Percentiles rank a stretch among this genome's conserved stretches.
Conservation (phyloP, 31 red algal genomes). For the Porphyra umbilicalis region DNA sequence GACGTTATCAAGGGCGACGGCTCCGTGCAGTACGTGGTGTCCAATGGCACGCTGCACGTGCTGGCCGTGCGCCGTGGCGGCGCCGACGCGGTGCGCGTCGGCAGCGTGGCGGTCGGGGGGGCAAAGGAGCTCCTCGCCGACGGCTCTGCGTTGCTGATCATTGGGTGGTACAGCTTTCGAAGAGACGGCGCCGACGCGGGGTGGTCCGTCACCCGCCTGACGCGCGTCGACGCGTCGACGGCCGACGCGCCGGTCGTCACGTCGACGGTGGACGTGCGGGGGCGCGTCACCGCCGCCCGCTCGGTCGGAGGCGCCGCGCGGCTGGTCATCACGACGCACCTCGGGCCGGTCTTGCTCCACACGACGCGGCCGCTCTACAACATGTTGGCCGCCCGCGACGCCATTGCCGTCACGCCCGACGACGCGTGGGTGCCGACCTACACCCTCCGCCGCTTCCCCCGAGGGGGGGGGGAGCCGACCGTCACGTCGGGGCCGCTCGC, state of each 20-base stretch:
- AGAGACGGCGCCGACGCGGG: not conserved
- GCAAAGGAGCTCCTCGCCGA: not conserved
- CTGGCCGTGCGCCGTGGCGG: not conserved
- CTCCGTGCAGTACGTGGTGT: not conserved
- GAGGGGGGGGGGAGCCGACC: not conserved
- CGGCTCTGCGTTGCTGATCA: not conserved
- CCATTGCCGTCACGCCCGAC: not conserved
- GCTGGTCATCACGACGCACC: not conserved
- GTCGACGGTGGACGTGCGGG: not conserved
- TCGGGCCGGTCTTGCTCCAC: too few relatives aligned
- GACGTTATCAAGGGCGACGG: not conserved
- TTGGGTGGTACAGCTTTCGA: not conserved
- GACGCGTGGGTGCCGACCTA: not conserved
- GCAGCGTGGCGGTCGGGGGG: not conserved
- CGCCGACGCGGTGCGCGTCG: not conserved
- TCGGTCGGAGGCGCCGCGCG: not conserved
- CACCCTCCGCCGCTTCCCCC: not conserved
- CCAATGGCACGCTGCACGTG: not conserved
- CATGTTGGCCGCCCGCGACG: not conserved
- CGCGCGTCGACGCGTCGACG: not conserved
- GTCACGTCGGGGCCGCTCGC: not conserved
- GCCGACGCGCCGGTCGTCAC: not conserved
- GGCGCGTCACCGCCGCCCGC: not conserved
- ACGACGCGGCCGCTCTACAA: not conserved
- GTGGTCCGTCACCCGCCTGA: not conserved